phyloP scores from a whole-genome alignment of 768 basidiomycete genomes.

The Pisolithus sp. region DNA sequence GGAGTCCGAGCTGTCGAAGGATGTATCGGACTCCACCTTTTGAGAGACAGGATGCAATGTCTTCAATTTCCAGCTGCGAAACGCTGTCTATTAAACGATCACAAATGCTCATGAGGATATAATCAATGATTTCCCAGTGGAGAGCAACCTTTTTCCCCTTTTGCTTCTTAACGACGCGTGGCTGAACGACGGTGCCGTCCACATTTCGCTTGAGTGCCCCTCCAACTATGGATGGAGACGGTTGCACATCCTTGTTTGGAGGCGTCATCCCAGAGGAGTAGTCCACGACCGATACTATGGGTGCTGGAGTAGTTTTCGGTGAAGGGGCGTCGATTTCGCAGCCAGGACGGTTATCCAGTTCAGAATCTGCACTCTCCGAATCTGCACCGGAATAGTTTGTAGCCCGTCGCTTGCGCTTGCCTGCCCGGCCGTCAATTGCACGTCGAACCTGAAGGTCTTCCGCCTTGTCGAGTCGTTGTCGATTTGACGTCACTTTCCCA shows the following conservation, averaged over 20 bases:
- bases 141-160: conserved; percentile 40
- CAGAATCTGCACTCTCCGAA: conserved; percentile 29
- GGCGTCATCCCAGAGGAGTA: conserved; percentile 5
- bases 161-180: conserved; percentile 38
- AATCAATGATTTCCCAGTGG: background rate
- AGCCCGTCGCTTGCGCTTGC: conserved; percentile 44
- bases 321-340: conserved; percentile 14
- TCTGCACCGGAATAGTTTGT: conserved; percentile 14
- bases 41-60: conserved; percentile 21
- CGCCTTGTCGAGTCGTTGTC: conserved; percentile 48
- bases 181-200: conserved; percentile 52
- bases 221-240: conserved; percentile 36
- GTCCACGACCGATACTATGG: conserved; percentile 13
- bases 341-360: conserved; percentile 26
- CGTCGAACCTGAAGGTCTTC: conserved; percentile 58
- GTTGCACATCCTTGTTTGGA: conserved; percentile 8
- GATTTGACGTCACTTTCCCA: conserved; percentile 54
- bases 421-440: conserved; percentile 40
- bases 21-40: conserved; percentile 44
- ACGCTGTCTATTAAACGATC: conserved; percentile 26
- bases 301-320: background rate
- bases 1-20: conserved; percentile 77
- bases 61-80: conserved; percentile 46
- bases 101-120: background rate
- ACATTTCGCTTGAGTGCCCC: conserved; percentile 60